Conservation (phyloP, 139 green algal genomes). For the Pleodorina starrii region DNA sequence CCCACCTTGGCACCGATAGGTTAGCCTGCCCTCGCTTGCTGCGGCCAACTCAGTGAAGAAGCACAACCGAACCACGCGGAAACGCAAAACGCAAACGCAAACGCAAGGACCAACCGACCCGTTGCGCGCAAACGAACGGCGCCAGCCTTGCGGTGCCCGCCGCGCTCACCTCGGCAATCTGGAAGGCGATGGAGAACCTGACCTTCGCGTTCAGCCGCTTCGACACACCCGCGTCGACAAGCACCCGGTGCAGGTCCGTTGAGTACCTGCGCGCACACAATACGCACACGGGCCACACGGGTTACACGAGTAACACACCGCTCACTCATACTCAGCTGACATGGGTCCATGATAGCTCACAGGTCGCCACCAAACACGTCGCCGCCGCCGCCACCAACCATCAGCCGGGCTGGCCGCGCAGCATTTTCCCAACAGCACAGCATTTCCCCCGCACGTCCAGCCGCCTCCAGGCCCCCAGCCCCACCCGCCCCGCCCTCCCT, state of each 20-base stretch:
- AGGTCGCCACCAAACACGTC: not conserved
- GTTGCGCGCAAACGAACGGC: no score
- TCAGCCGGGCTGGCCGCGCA: no score
- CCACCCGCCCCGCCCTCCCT: not conserved
- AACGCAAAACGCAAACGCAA: not conserved
- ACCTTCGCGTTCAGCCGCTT: not conserved
- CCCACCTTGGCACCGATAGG: no score
- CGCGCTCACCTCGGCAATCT: slow-evolving; percentile 1
- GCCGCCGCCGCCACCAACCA: no score
- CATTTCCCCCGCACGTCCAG: not conserved
- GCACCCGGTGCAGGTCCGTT: slow-evolving; percentile 23
- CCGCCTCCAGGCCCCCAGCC: not conserved
- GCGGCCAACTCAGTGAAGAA: no score
- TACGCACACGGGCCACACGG: not conserved
- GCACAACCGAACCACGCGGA: not conserved
- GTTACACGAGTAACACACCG: not conserved
- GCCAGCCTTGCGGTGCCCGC: not conserved
- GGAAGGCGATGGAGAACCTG: not conserved
- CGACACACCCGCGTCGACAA: not conserved
- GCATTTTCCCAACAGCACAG: not conserved
- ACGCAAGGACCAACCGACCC: not conserved
- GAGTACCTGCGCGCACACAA: not conserved
- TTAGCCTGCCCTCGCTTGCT: not conserved
- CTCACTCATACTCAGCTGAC: not conserved
- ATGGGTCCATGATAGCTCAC: not conserved